These are phyloP conservation scores for Rhypophila decipiens DNA, from an alignment of 495 filamentous ascomycete species.

Conservation along the genomic window DNA sequence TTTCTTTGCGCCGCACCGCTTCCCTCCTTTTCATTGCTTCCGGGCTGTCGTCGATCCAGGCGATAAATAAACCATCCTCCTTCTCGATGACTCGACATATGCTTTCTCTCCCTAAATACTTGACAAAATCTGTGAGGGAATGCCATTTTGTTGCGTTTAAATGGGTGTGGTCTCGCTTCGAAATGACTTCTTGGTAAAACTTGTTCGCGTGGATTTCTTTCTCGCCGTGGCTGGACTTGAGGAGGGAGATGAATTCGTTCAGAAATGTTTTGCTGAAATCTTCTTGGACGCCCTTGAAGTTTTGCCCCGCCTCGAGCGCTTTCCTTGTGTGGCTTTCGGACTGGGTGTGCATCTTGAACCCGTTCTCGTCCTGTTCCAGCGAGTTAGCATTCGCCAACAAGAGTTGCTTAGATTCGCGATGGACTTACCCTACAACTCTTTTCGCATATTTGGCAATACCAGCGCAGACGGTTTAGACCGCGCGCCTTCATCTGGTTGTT, in stretches of 20 bases:
- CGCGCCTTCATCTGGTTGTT: conserved; percentile 86
- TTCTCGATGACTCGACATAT: conserved; percentile 83
- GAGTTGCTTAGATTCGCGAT: not conserved
- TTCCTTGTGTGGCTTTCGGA: conserved; percentile 79
- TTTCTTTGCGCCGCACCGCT: conserved; percentile 73
- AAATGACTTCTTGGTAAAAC: conserved; percentile 88
- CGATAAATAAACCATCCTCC: conserved; percentile 78
- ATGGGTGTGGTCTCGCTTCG: conserved; percentile 77
- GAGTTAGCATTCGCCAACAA: too few species aligned
- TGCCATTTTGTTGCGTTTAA: conserved; percentile 89
- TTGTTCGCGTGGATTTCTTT: conserved; percentile 80
- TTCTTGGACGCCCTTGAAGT: conserved; percentile 67
- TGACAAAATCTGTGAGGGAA: conserved; percentile 79
- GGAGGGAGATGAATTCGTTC: conserved; percentile 66
- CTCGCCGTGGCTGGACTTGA: conserved; percentile 76
- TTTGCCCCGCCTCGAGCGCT: conserved; percentile 78
- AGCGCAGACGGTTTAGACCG: conserved; percentile 68
- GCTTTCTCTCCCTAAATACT: conserved; percentile 74
- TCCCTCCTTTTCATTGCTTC: conserved; percentile 76
- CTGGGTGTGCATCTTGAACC: conserved; percentile 73
- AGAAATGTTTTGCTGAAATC: conserved; percentile 72
- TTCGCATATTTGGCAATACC: conserved; percentile 58
- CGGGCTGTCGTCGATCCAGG: conserved; percentile 85
- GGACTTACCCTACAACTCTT: conserved; percentile 36
- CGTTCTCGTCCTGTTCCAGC: conserved; percentile 45